These are phyloP conservation scores for Lactifluus hygrophoroides DNA, from an alignment of 768 basidiomycete genomes.

Conservation along the genomic window DNA sequence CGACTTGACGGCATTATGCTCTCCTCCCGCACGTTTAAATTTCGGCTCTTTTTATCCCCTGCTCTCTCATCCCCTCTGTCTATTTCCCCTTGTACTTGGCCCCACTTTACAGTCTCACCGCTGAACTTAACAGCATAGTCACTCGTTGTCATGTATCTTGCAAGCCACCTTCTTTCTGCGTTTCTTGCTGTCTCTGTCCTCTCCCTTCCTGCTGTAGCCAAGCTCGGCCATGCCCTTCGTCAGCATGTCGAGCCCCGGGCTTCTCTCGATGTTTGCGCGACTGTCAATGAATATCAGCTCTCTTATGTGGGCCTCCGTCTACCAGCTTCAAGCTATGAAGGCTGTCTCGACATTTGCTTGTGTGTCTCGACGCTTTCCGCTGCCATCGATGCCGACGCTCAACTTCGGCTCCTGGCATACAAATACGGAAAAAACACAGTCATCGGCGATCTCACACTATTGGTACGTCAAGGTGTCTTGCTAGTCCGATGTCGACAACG, in stretches of 20 bases:
- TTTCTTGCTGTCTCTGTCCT: not conserved
- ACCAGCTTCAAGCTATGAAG: slow-evolving; percentile 1
- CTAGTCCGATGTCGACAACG: not conserved
- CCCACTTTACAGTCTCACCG: too few species aligned
- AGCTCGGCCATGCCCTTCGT: slow-evolving; percentile 1
- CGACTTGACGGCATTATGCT: not conserved
- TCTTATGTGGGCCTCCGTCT: slow-evolving; percentile 1
- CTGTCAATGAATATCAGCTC: slow-evolving; percentile 15
- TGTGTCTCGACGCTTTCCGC: slow-evolving; percentile 29
- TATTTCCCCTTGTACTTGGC: not conserved
- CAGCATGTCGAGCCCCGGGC: slow-evolving; percentile 19
- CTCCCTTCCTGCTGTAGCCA: not conserved
- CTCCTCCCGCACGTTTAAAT: not conserved
- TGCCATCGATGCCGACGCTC: slow-evolving; percentile 4
- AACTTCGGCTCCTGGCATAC: slow-evolving; percentile 10
- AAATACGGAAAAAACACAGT: slow-evolving; percentile 12
- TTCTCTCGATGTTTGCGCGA: slow-evolving; percentile 21
- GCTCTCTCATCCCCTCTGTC: too few species aligned
- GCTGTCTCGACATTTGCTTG: slow-evolving; percentile 29
- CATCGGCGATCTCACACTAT: slow-evolving; percentile 3
- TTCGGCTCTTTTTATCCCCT: too few species aligned
- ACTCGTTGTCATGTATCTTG: slow-evolving; percentile 13
- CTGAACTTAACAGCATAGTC: slow-evolving; percentile 4
- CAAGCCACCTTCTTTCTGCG: not conserved
- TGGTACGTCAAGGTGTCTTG: slow-evolving; percentile 22